These are phyloP conservation scores for Ettlia oleoabundans DNA, from an alignment of 139 green algal species.

Conservation along the genomic window DNA sequence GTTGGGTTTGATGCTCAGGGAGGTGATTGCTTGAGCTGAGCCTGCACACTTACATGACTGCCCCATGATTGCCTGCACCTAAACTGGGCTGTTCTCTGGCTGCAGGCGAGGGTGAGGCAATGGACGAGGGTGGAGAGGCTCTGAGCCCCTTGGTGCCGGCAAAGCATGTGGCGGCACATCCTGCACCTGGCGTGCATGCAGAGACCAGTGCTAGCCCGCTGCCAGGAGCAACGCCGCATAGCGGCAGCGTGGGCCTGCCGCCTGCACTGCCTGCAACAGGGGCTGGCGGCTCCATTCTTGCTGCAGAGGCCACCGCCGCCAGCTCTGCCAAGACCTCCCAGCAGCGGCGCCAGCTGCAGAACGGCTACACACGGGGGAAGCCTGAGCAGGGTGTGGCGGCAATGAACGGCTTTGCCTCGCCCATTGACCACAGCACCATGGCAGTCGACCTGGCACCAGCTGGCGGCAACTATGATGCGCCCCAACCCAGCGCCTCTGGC, in stretches of 20 bases:
- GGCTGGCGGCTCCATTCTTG: too few relatives aligned
- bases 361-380: background rate
- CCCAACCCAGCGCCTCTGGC: slow-evolving; percentile 7
- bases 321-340: background rate
- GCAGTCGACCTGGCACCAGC: slow-evolving; percentile 17
- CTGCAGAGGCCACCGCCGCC: background rate
- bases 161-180: background rate
- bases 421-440: slow-evolving; percentile 23
- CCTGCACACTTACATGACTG: too few relatives aligned
- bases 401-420: background rate
- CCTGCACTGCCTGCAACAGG: too few relatives aligned
- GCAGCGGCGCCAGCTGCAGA: background rate
- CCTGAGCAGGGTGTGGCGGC: background rate
- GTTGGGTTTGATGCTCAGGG: too few relatives aligned
- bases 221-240: background rate
- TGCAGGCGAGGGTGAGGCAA: slow-evolving; percentile 22
- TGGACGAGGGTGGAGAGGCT: slow-evolving; percentile 26
- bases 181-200: background rate
- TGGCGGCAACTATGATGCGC: background rate
- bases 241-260: slow-evolving; percentile 15
- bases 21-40: too few relatives aligned
- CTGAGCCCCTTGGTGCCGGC: slow-evolving; percentile 25
- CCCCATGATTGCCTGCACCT: too few relatives aligned
- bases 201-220: background rate
- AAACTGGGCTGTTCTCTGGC: too few relatives aligned